These are phyloP conservation scores for Anisodus tanguticus DNA, from an alignment of 257 asterid genomes.

Conservation along the genomic window DNA sequence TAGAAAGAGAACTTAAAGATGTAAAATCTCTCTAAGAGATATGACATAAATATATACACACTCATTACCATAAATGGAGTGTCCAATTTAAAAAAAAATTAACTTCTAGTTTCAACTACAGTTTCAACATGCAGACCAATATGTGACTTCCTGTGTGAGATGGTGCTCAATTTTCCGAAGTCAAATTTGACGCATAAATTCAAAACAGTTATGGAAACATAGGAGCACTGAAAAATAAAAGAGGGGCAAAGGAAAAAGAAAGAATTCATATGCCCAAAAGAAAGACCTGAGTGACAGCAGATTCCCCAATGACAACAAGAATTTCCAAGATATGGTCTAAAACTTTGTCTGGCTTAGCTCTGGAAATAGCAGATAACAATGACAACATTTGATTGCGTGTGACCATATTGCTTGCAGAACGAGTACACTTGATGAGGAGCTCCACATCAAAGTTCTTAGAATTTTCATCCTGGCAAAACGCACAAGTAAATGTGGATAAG, in stretches of 20 bases:
- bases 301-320: slow-evolving; percentile 68
- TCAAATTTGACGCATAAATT: slow-evolving; percentile 13
- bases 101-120: slow-evolving; percentile 4
- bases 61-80: neutral
- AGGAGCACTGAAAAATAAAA: neutral
- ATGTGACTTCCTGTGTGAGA: neutral
- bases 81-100: too few relatives aligned
- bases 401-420: slow-evolving; percentile 57
- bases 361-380: slow-evolving; percentile 70
- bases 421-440: slow-evolving; percentile 74
- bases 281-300: slow-evolving; percentile 78
- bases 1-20: slow-evolving; percentile 32
- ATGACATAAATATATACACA: slow-evolving; percentile 9
- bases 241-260: slow-evolving; percentile 20
- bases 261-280: slow-evolving; percentile 23
- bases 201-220: neutral
- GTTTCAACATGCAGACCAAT: slow-evolving; percentile 14
- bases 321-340: slow-evolving; percentile 74
- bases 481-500: slow-evolving; percentile 39
- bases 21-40: neutral
- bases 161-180: neutral
- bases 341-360: slow-evolving; percentile 73
- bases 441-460: slow-evolving; percentile 54
- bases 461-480: slow-evolving; percentile 54
- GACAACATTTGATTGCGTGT: slow-evolving; percentile 82